phyloP scores from a whole-genome alignment of 2,329 filamentous ascomycete genomes.

The Ascochyta rabiei region DNA sequence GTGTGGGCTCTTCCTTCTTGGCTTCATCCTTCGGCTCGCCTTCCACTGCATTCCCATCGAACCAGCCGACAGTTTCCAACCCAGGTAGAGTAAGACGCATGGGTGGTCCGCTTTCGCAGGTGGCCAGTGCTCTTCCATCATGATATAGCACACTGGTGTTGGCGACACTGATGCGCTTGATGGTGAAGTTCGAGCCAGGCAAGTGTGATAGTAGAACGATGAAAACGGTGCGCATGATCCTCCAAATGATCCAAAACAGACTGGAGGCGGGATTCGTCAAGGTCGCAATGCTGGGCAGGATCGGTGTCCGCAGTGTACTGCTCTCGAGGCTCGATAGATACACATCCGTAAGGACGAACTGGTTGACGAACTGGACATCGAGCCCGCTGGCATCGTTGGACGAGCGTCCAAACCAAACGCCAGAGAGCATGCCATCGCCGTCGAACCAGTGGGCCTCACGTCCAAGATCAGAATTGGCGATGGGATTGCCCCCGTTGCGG shows the following conservation, averaged over 20 bases:
- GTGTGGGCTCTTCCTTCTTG: slow-evolving; percentile 29
- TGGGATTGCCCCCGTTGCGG: slow-evolving; percentile 73
- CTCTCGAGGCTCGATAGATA: slow-evolving; percentile 62
- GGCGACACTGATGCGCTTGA: slow-evolving; percentile 73
- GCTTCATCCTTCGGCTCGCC: slow-evolving; percentile 50
- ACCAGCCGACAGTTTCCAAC: slow-evolving; percentile 74
- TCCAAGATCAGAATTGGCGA: slow-evolving; percentile 64
- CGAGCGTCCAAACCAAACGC: slow-evolving; percentile 64
- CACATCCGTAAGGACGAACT: slow-evolving; percentile 71
- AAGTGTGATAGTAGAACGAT: slow-evolving; percentile 64
- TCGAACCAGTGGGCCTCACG: slow-evolving; percentile 76
- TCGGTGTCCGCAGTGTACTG: slow-evolving; percentile 57
- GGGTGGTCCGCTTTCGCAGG: slow-evolving; percentile 73
- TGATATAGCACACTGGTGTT: slow-evolving; percentile 72
- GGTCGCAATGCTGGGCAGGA: slow-evolving; percentile 71
- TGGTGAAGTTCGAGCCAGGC: slow-evolving; percentile 60
- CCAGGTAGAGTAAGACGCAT: slow-evolving; percentile 68
- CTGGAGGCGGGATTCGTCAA: slow-evolving; percentile 65
- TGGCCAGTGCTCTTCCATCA: slow-evolving; percentile 70
- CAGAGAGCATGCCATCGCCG: slow-evolving; percentile 75
- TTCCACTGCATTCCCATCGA: slow-evolving; percentile 64
- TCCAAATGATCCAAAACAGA: slow-evolving; percentile 56
- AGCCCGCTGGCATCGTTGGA: slow-evolving; percentile 48
- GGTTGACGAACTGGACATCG: slow-evolving; percentile 70
- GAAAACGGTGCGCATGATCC: slow-evolving; percentile 63